Conservation (phyloP, 768 basidiomycete species). For the Lentinula detonsa region DNA sequence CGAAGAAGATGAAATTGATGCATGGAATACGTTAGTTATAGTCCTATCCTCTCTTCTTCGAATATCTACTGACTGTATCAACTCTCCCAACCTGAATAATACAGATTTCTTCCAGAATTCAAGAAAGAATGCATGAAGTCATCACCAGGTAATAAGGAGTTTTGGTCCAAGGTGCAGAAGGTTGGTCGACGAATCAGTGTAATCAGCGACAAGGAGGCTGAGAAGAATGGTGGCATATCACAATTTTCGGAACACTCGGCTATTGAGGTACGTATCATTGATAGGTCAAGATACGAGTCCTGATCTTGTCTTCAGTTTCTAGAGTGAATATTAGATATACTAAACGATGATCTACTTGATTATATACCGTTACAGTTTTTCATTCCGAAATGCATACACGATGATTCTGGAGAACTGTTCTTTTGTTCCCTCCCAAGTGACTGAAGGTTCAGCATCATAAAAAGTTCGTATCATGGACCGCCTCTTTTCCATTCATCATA, state of each 20-base stretch:
- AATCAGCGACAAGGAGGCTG: slow-evolving; percentile 55
- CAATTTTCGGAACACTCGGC: slow-evolving; percentile 48
- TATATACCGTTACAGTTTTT: too few relatives aligned
- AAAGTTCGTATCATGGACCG: too few relatives aligned
- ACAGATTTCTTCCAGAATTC: slow-evolving; percentile 58
- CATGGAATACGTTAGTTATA: slow-evolving; percentile 64
- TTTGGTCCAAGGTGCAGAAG: slow-evolving; percentile 56
- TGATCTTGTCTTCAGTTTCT: background rate
- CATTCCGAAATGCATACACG: too few relatives aligned
- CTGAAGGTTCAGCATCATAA: too few relatives aligned
- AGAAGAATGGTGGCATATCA: slow-evolving; percentile 50
- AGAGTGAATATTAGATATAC: background rate
- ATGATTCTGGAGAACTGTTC: too few relatives aligned
- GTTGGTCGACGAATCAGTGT: slow-evolving; percentile 36
- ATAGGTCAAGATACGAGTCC: background rate
- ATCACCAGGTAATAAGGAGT: slow-evolving; percentile 55
- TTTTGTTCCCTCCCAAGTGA: too few relatives aligned
- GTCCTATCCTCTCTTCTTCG: background rate
- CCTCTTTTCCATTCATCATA: too few relatives aligned
- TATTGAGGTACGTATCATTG: slow-evolving; percentile 36
- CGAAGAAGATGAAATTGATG: slow-evolving; percentile 77
- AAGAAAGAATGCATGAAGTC: slow-evolving; percentile 45
- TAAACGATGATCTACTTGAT: too few relatives aligned
- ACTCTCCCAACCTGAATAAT: background rate
- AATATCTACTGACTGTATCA: background rate